Percentiles rank a stretch among this genome's conserved stretches.
Evolutionary conservation across 305 asterid genomes (phyloP).

Genomic region (Solanum hybrid): DNA sequence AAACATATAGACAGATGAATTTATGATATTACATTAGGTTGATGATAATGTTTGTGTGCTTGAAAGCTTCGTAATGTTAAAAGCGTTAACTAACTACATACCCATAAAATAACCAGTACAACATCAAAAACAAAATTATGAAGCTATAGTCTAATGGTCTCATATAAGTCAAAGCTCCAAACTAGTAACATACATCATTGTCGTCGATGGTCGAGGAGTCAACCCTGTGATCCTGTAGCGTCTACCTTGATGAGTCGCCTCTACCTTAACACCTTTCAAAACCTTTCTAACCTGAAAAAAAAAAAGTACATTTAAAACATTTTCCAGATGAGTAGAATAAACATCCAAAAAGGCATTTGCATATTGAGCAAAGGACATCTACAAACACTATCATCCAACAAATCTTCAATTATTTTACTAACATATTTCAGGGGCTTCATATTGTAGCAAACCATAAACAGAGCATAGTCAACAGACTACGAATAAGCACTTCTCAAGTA

Average conservation of each 20-base stretch:
- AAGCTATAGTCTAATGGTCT: not conserved
- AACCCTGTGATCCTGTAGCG: constrained; percentile 45
- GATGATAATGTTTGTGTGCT: not conserved
- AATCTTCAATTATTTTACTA: not conserved
- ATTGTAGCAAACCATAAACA: not conserved
- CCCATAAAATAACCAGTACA: not conserved
- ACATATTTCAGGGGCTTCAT: not conserved
- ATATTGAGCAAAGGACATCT: not conserved
- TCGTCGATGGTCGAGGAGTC: constrained; percentile 19
- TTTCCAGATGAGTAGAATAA: not conserved
- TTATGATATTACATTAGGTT: not conserved
- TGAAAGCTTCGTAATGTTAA: not conserved
- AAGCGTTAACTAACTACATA: not conserved
- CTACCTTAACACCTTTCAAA: constrained; percentile 47
- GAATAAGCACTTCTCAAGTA: constrained; percentile 5
- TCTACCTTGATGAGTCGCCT: constrained; percentile 23
- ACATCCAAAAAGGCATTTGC: not conserved
- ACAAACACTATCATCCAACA: not conserved
- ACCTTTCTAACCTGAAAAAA: constrained; percentile 39
- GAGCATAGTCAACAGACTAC: not conserved
- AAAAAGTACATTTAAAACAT: not conserved
- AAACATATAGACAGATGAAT: not conserved
- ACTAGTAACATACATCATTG: constrained; percentile 26
- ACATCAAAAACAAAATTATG: not conserved
- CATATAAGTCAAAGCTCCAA: not conserved